Conservation (phyloP, 106 monocot genomes). For the Dendrobium officinale region DNA sequence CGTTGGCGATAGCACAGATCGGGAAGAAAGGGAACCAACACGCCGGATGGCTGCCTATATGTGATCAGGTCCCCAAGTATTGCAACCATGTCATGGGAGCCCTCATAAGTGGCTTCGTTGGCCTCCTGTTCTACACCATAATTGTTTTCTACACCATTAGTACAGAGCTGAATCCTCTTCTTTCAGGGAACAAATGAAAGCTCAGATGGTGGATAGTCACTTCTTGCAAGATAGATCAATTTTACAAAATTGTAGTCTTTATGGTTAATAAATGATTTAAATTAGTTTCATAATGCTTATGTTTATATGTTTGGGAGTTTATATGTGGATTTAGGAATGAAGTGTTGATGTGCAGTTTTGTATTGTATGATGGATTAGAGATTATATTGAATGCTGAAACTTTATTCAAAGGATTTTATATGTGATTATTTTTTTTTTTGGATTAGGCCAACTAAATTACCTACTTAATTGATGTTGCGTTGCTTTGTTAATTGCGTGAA, state of each 20-base stretch:
- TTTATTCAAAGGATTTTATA: not conserved
- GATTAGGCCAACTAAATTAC: not conserved
- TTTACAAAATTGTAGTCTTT: not conserved
- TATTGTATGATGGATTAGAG: not conserved
- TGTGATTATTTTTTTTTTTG: not conserved
- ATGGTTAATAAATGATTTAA: not conserved
- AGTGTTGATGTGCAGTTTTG: not conserved
- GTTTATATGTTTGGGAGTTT: not conserved
- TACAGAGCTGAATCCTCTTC: slow-evolving; percentile 6
- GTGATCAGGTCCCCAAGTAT: slow-evolving; percentile 40
- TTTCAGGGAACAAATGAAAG: not conserved
- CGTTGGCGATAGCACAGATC: slow-evolving; percentile 42
- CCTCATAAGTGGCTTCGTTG: slow-evolving; percentile 40
- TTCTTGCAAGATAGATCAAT: not conserved
- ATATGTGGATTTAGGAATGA: not conserved
- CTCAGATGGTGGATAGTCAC: not conserved
- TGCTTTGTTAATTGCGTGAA: too few relatives aligned
- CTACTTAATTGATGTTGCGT: not conserved
- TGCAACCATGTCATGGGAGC: slow-evolving; percentile 60
- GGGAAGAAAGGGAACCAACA: slow-evolving; percentile 71
- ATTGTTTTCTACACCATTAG: slow-evolving; percentile 41
- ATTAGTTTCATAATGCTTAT: not conserved
- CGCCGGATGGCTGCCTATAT: slow-evolving; percentile 79
- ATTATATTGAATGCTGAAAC: not conserved
- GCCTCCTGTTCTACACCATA: slow-evolving; percentile 24